Conservation (phyloP, 345 rosid genomes). For the Euclidium syriacum region DNA sequence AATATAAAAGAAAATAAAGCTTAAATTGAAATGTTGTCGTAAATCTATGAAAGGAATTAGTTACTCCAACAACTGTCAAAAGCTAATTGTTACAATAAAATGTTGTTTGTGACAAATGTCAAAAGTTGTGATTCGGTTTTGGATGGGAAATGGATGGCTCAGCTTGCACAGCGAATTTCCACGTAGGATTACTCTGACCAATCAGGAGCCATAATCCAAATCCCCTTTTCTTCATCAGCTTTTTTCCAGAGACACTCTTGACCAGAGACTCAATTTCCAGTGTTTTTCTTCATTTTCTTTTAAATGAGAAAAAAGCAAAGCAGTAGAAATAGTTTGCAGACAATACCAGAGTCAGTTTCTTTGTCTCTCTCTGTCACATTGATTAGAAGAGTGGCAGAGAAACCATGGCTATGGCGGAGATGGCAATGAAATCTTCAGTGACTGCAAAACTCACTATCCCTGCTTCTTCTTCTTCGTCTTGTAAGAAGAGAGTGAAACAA, state of each 20-base stretch:
- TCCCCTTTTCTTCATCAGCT: not conserved
- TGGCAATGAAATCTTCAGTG: slow-evolving; percentile 50
- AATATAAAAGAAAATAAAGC: too few species aligned
- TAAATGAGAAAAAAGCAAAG: not conserved
- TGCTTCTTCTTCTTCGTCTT: slow-evolving; percentile 29
- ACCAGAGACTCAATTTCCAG: slow-evolving; percentile 19
- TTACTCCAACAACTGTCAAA: too few species aligned
- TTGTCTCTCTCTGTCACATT: slow-evolving; percentile 27
- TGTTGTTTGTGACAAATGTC: not conserved
- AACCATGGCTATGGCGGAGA: slow-evolving; percentile 38
- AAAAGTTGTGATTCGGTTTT: not conserved
- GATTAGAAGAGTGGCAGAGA: slow-evolving; percentile 14
- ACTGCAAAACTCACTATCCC: slow-evolving; percentile 39
- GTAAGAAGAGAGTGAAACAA: slow-evolving; percentile 38
- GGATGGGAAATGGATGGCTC: slow-evolving; percentile 27
- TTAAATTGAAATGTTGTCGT: too few species aligned
- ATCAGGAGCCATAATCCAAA: slow-evolving; percentile 12
- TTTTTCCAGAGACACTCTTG: not conserved
- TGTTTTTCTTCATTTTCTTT: not conserved
- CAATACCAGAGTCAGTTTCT: not conserved
- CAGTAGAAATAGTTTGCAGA: slow-evolving; percentile 11
- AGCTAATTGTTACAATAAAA: too few species aligned
- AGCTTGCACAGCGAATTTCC: slow-evolving; percentile 8
- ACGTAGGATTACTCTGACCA: slow-evolving; percentile 25
- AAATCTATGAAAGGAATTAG: too few species aligned